Base-by-base conservation (phyloP, 805 yeast genomes). In the Kuraishia molischiana region DNA sequence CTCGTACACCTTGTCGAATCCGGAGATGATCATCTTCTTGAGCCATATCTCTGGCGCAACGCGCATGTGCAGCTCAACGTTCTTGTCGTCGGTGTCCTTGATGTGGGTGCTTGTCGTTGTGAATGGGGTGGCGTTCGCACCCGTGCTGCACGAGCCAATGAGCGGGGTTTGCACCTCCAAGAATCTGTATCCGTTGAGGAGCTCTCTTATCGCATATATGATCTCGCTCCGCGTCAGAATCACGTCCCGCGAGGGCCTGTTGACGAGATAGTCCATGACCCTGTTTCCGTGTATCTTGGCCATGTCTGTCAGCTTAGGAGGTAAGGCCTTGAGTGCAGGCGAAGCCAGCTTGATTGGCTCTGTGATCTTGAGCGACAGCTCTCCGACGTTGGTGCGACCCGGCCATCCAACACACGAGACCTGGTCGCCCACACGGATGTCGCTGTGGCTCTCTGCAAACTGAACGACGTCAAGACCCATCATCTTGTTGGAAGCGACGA, bases 1-100 rank as follows among this genome's bases (percentile, higher is more conserved):
- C 51, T 92, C 97, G 56, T 74, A 92, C 2, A 92, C 79, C 46
- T 73, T 76, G 47, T 89, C 95, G 50, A 89, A 76, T 2, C 98
- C 98, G 5, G 85, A 70, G 24, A 90, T 77, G 2, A 87, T 72
- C 36, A 92, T 59, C 45, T 83, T 72, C 52, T 92, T 92, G 39
- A 92, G 68, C 96, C 96, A 92, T 29, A 92, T 61, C 51, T 90
- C 98, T 0, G 98, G 98, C 0, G 98, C 97, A 2, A 92, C 90
- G 32, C 98, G 62, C 33, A 92, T 56, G 38, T 74, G 79, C 6
- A 86, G 57, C 10, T 62, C 60, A 1, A 50, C 37, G 2, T 44
- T 42, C 8, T 43, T 40, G 9, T 40, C 51, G 3, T 47, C 50
- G 2, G 43, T 43, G 15, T 60, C 62, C 19, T 58, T 49, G 40